These are phyloP conservation scores for Cercis canadensis DNA, from an alignment of 306 rosid genomes.

Conservation along the genomic window DNA sequence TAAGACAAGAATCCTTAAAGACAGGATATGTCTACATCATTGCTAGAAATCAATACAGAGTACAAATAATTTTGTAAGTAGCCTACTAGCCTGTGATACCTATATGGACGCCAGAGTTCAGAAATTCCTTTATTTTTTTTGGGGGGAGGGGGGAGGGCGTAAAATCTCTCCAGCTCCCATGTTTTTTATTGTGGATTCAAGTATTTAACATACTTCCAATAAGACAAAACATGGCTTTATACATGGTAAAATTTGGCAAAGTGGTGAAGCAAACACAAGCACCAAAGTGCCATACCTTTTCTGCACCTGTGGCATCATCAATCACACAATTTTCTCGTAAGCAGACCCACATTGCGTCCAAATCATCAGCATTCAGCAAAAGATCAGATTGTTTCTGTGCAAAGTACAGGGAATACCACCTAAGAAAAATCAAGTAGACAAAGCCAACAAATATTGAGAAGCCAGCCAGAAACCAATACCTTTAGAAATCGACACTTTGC, in stretches of 20 bases:
- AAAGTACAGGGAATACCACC: slow-evolving; percentile 33
- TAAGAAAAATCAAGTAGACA: slow-evolving; percentile 34
- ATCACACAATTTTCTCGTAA: slow-evolving; percentile 97
- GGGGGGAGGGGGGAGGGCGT: background rate
- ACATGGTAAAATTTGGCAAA: slow-evolving; percentile 10
- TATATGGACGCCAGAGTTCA: too few species aligned
- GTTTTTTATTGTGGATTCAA: slow-evolving; percentile 2
- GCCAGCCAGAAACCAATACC: slow-evolving; percentile 48
- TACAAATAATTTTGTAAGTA: background rate
- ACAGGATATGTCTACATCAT: slow-evolving; percentile 7
- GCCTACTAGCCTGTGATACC: background rate
- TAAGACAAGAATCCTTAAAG: slow-evolving; percentile 16
- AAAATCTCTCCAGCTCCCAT: background rate
- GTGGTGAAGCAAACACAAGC: slow-evolving; percentile 30
- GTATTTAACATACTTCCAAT: slow-evolving; percentile 19
- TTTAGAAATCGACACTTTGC: slow-evolving; percentile 89
- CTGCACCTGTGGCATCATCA: slow-evolving; percentile 98
- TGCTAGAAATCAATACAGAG: slow-evolving; percentile 15
- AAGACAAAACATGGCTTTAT: slow-evolving; percentile 1
- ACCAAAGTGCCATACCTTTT: slow-evolving; percentile 65
- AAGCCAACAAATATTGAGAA: slow-evolving; percentile 22
- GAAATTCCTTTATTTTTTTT: background rate
- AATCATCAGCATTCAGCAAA: slow-evolving; percentile 94
- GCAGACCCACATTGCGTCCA: slow-evolving; percentile 99
- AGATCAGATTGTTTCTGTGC: slow-evolving; percentile 97